Percentiles rank a stretch among this genome's conserved stretches.
Evolutionary conservation across 2,329 filamentous ascomycete genomes (phyloP).

Genomic region (Neofusicoccum sp.): DNA sequence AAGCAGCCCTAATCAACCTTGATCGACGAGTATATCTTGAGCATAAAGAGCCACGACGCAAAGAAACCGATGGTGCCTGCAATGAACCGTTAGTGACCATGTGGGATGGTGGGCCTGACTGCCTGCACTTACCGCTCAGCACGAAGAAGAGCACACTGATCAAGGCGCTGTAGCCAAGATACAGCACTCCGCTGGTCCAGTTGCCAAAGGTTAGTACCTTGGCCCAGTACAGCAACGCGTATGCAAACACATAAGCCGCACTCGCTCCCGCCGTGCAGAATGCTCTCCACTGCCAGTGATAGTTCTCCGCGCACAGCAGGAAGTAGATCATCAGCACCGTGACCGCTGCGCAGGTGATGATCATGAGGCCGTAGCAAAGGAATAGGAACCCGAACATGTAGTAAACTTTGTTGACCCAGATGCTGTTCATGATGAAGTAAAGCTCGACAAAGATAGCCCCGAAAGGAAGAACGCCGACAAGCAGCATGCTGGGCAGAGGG

Average conservation of each 20-base stretch:
- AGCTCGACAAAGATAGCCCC: constrained; percentile 97
- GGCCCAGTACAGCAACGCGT: constrained; percentile 88
- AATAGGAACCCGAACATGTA: constrained; percentile 99
- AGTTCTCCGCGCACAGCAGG: constrained; percentile 92
- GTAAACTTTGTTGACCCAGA: constrained; percentile 99
- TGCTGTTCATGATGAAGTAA: constrained; percentile 98
- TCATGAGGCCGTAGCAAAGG: constrained; percentile 96
- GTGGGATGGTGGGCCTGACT: neutral
- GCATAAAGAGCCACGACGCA: constrained; percentile 89
- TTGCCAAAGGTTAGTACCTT: constrained; percentile 85
- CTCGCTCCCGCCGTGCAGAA: constrained; percentile 91
- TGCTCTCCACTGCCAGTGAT: constrained; percentile 97
- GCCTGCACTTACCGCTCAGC: constrained; percentile 72
- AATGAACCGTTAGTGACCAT: neutral
- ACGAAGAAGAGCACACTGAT: constrained; percentile 92
- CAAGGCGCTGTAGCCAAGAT: constrained; percentile 88
- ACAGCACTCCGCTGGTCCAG: constrained; percentile 84
- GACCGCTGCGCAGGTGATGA: constrained; percentile 88
- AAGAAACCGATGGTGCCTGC: constrained; percentile 94
- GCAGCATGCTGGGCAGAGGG: constrained; percentile 84
- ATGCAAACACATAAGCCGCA: constrained; percentile 87
- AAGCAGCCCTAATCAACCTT: constrained; percentile 76
- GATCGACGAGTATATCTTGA: constrained; percentile 95
- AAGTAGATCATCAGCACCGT: constrained; percentile 97
- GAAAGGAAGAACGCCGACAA: constrained; percentile 91